A percentile compares a stretch with the other conserved stretches of the same genome.
phyloP scores from a whole-genome alignment of 768 basidiomycete genomes.

The Suillus fuscotomentosus region DNA sequence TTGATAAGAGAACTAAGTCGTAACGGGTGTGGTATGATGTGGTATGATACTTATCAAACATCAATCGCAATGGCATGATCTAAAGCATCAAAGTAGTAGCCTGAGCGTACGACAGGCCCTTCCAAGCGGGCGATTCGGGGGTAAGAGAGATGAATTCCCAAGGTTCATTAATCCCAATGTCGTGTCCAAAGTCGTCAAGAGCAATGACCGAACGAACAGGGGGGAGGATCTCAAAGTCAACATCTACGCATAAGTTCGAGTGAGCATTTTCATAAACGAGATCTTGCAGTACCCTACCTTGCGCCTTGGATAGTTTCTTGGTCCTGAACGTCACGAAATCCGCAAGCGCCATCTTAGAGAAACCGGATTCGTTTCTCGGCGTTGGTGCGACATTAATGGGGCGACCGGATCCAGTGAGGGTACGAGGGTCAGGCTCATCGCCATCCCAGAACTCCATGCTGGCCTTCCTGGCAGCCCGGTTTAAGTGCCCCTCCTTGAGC shows the following conservation, averaged over 20 bases:
- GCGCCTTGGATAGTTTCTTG: background rate
- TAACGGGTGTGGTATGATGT: conserved; percentile 8
- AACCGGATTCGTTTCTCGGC: conserved; percentile 8
- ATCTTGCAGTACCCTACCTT: background rate
- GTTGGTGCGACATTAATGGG: background rate
- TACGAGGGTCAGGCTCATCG: conserved; percentile 11
- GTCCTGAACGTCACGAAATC: conserved; percentile 22
- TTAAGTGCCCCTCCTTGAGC: conserved; percentile 14
- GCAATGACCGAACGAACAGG: conserved; percentile 31
- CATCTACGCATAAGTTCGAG: conserved; percentile 10
- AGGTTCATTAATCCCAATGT: conserved; percentile 24
- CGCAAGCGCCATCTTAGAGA: conserved; percentile 23
- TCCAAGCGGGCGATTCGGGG: conserved; percentile 27
- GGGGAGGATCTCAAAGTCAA: conserved; percentile 31
- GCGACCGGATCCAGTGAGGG: background rate
- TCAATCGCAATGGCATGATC: background rate
- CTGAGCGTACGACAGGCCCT: conserved; percentile 32
- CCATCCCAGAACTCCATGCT: conserved; percentile 32
- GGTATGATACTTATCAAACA: conserved; percentile 5
- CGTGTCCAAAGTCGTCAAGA: conserved; percentile 22
- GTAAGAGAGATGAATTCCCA: conserved; percentile 33
- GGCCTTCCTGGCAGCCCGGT: conserved; percentile 21
- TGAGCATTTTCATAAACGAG: background rate
- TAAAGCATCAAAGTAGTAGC: conserved; percentile 23
- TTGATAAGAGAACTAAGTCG: conserved; percentile 16